phyloP scores from a whole-genome alignment of 495 filamentous ascomycete species.

The Sordaria brevicollis region DNA sequence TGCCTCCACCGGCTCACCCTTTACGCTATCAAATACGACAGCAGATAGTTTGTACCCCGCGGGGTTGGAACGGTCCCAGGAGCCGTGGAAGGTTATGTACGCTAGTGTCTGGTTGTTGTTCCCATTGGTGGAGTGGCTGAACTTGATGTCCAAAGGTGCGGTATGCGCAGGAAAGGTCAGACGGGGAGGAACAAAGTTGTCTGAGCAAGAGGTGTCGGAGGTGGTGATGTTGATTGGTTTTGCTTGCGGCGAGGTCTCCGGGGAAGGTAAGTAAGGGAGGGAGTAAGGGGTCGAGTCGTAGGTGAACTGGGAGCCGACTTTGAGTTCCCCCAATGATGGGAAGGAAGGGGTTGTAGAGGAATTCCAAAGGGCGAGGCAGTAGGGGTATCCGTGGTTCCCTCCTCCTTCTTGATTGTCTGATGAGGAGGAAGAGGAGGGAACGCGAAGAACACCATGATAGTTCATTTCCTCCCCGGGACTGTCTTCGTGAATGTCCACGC shows the following conservation, averaged over 20 bases:
- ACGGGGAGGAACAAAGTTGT: conserved; percentile 30
- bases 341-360: conserved; percentile 25
- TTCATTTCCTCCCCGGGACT: conserved; percentile 73
- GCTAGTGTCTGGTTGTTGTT: conserved; percentile 11
- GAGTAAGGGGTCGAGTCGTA: conserved; percentile 1
- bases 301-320: conserved; percentile 30
- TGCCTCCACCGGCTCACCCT: conserved; percentile 31
- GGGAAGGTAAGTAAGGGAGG: neutral
- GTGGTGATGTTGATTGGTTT: conserved; percentile 7
- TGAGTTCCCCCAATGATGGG: conserved; percentile 11
- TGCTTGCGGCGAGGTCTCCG: neutral
- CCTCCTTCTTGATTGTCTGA: conserved; percentile 10
- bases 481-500: conserved; percentile 51
- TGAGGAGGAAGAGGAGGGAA: conserved; percentile 10
- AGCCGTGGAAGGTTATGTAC: conserved; percentile 36
- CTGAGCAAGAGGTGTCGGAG: conserved; percentile 38
- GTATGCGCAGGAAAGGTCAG: conserved; percentile 49
- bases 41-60: conserved; percentile 46
- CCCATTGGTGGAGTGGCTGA: conserved; percentile 23
- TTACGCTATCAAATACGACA: conserved; percentile 26
- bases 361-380: conserved; percentile 56
- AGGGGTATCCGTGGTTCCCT: conserved; percentile 58
- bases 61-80: conserved; percentile 43
- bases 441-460: conserved; percentile 48
- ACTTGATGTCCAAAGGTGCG: conserved; percentile 53